Conservation (phyloP, 2,329 filamentous ascomycete species). For the Exophiala dermatitidis region DNA sequence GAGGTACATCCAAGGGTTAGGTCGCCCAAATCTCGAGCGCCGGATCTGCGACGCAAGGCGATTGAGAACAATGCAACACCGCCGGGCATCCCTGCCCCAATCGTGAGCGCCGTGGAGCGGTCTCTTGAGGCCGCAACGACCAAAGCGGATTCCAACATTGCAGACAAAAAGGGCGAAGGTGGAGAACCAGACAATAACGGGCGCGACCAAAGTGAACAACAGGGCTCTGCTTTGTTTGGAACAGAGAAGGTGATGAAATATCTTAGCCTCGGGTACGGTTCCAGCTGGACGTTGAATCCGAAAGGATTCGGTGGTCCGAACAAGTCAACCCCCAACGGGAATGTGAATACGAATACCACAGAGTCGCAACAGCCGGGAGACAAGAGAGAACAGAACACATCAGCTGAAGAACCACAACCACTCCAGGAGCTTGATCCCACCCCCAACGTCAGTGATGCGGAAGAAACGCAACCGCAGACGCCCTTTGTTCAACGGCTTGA, state of each 20-base stretch:
- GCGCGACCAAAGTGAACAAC: constrained; percentile 9
- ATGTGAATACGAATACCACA: neutral
- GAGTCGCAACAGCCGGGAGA: neutral
- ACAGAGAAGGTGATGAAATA: constrained; percentile 45
- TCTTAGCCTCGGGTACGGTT: constrained; percentile 45
- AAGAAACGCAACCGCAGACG: constrained; percentile 4
- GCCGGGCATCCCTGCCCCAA: constrained; percentile 40
- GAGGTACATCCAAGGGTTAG: constrained; percentile 7
- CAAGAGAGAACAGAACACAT: neutral
- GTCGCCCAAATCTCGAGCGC: constrained; percentile 4
- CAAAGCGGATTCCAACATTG: constrained; percentile 10
- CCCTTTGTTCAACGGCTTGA: constrained; percentile 24
- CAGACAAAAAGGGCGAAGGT: neutral
- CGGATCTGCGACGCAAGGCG: constrained; percentile 19
- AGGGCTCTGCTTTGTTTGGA: constrained; percentile 32
- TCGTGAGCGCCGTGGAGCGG: constrained; percentile 31
- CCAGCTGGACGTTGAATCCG: constrained; percentile 39
- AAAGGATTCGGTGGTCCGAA: constrained; percentile 22
- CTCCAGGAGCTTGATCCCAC: constrained; percentile 22
- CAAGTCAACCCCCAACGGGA: neutral
- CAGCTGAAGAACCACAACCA: constrained; percentile 5
- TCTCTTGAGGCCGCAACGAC: constrained; percentile 22
- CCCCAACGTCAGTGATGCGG: constrained; percentile 26
- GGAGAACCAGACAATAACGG: constrained; percentile 14
- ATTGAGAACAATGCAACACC: constrained; percentile 25